Conservation (phyloP, 495 filamentous ascomycete genomes). For the Elasticomyces elasticus region DNA sequence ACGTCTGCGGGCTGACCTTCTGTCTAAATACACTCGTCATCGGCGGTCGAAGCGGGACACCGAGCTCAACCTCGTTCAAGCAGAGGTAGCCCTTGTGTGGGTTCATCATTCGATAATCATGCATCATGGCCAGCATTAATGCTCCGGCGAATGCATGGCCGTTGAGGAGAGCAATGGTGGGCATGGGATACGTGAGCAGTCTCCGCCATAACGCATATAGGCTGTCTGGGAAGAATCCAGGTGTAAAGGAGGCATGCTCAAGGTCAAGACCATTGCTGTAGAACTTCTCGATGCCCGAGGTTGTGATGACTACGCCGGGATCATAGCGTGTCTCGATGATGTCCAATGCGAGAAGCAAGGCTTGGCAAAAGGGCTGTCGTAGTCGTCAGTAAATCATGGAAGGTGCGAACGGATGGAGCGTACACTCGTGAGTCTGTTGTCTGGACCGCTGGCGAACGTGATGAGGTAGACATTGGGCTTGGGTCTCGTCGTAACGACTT, state of each 20-base stretch:
- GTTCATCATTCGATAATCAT: slow-evolving; percentile 67
- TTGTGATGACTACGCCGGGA: slow-evolving; percentile 65
- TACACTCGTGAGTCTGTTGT: slow-evolving; percentile 61
- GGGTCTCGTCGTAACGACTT: slow-evolving; percentile 10
- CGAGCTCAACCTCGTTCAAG: slow-evolving; percentile 70
- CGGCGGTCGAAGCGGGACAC: slow-evolving; percentile 56
- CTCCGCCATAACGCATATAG: slow-evolving; percentile 19
- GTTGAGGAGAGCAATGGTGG: slow-evolving; percentile 65
- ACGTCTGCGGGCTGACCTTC: slow-evolving; percentile 49
- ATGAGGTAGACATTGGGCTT: slow-evolving; percentile 52
- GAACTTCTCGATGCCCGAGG: slow-evolving; percentile 64
- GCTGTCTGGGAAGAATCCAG: slow-evolving; percentile 18
- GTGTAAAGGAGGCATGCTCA: slow-evolving; percentile 13
- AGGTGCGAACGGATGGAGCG: background rate
- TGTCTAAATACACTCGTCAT: slow-evolving; percentile 66
- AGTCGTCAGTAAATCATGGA: background rate
- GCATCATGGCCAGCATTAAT: slow-evolving; percentile 63
- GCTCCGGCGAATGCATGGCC: slow-evolving; percentile 77
- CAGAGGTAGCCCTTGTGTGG: slow-evolving; percentile 57
- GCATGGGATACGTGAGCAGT: slow-evolving; percentile 60
- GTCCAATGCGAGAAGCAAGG: slow-evolving; percentile 59
- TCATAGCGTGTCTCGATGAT: slow-evolving; percentile 56
- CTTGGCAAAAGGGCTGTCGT: slow-evolving; percentile 44
- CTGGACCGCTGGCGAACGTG: slow-evolving; percentile 57
- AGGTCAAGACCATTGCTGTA: slow-evolving; percentile 40